Percentiles rank a stretch among this genome's conserved stretches.
Conservation (phyloP, 805 yeast species). For the Maudiozyma turicensis region DNA sequence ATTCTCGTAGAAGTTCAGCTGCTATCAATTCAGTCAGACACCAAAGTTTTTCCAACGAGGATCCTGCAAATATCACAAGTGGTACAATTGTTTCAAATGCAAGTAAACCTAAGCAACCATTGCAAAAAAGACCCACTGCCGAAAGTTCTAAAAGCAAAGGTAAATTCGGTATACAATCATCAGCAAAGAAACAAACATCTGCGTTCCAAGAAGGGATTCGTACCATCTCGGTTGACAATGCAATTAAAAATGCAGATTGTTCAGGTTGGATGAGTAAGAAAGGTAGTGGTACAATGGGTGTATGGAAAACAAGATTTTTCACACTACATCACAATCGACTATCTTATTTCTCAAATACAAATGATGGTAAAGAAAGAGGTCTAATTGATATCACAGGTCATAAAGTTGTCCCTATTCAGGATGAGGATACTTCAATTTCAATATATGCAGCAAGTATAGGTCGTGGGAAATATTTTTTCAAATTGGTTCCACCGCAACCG, state of each 20-base stretch:
- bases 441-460: conserved; percentile 89
- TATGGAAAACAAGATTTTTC: conserved; percentile 82
- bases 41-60: not conserved
- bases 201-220: conserved; percentile 87
- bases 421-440: conserved; percentile 77
- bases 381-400: conserved; percentile 93
- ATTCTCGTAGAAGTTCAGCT: conserved; percentile 8
- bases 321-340: conserved; percentile 86
- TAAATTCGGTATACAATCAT: conserved; percentile 16
- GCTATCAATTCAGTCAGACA: not conserved
- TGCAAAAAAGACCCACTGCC: conserved; percentile 1
- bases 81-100: not conserved
- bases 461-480: conserved; percentile 83
- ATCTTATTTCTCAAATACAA: conserved; percentile 71
- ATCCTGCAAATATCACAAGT: conserved; percentile 1
- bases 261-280: conserved; percentile 96
- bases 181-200: conserved; percentile 51
- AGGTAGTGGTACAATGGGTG: conserved; percentile 70
- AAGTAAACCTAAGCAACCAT: not conserved
- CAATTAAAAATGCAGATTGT: conserved; percentile 62
- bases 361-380: conserved; percentile 80
- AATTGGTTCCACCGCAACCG: conserved; percentile 92
- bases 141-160: conserved; percentile 29
- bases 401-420: conserved; percentile 72
- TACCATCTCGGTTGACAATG: conserved; percentile 60